phyloP scores from a whole-genome alignment of 192 early-diverging fungal species.

The Coemansia sp. region DNA sequence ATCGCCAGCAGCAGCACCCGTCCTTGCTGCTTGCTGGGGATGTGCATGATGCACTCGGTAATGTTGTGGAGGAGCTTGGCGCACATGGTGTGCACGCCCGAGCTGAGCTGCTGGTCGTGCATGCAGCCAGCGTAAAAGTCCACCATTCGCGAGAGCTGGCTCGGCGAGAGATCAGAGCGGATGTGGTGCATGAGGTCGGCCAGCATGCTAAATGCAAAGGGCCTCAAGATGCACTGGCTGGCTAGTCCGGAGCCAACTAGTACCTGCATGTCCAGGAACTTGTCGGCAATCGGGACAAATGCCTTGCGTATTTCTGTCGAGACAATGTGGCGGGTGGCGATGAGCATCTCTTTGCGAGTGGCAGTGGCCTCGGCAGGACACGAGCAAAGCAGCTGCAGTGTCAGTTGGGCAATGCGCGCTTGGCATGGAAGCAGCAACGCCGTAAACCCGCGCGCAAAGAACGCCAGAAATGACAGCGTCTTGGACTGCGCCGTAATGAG shows the following conservation, averaged over 20 bases:
- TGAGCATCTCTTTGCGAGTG: slow-evolving; percentile 93
- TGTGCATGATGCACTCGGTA: slow-evolving; percentile 81
- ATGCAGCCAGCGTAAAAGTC: slow-evolving; percentile 91
- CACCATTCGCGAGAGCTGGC: slow-evolving; percentile 81
- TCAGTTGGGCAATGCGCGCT: slow-evolving; percentile 82
- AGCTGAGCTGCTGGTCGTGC: slow-evolving; percentile 88
- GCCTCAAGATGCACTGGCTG: slow-evolving; percentile 85
- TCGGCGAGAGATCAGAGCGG: slow-evolving; percentile 74
- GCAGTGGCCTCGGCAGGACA: slow-evolving; percentile 92
- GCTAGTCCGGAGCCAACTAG: slow-evolving; percentile 92
- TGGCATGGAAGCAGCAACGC: slow-evolving; percentile 68
- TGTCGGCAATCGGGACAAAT: slow-evolving; percentile 92
- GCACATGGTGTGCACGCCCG: slow-evolving; percentile 96
- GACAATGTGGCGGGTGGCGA: slow-evolving; percentile 92
- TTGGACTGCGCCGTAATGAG: slow-evolving; percentile 97
- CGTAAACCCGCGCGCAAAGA: slow-evolving; percentile 84
- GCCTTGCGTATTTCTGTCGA: slow-evolving; percentile 86
- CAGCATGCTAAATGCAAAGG: slow-evolving; percentile 91
- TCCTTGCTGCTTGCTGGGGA: slow-evolving; percentile 61
- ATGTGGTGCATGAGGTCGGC: slow-evolving; percentile 97
- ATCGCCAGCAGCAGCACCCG: slow-evolving; percentile 77
- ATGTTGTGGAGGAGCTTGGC: slow-evolving; percentile 89
- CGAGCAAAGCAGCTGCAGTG: slow-evolving; percentile 83
- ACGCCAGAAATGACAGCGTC: slow-evolving; percentile 97
- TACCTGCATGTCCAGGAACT: slow-evolving; percentile 90